Conservation (phyloP, 805 yeast genomes). For the Starmerella bombicola region DNA sequence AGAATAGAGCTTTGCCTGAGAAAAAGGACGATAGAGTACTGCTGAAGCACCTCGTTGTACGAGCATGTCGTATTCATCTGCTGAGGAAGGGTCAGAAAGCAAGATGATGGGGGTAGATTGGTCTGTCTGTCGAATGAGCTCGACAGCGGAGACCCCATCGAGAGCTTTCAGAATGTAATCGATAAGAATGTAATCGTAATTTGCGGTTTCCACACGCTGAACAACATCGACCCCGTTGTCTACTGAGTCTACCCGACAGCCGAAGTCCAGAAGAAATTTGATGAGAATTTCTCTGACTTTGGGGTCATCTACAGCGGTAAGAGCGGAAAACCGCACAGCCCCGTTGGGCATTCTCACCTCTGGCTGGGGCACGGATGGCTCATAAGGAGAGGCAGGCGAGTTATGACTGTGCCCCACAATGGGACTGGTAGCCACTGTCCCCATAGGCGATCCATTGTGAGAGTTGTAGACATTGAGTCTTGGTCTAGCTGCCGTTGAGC, state of each 20-base stretch:
- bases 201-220: conserved; percentile 56
- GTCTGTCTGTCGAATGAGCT: conserved; percentile 75
- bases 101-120: conserved; percentile 75
- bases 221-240: conserved; percentile 89
- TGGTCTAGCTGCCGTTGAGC: not conserved
- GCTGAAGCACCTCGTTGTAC: conserved; percentile 84
- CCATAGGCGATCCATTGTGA: not conserved
- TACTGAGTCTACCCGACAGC: conserved; percentile 85
- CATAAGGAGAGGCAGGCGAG: not conserved
- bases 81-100: conserved; percentile 15
- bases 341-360: not conserved
- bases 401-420: not conserved
- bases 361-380: not conserved
- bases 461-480: not conserved
- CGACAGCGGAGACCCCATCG: conserved; percentile 73
- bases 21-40: conserved; percentile 86
- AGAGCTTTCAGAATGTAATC: conserved; percentile 45
- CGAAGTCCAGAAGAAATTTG: conserved; percentile 71
- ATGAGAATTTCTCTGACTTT: conserved; percentile 61
- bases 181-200: conserved; percentile 43
- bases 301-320: conserved; percentile 46
- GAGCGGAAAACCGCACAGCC: conserved; percentile 1
- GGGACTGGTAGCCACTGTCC: not conserved
- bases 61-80: conserved; percentile 29
- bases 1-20: conserved; percentile 68